Conservation (phyloP, 1,284 basidiomycete species). For the Fomitiporia mediterranea region DNA sequence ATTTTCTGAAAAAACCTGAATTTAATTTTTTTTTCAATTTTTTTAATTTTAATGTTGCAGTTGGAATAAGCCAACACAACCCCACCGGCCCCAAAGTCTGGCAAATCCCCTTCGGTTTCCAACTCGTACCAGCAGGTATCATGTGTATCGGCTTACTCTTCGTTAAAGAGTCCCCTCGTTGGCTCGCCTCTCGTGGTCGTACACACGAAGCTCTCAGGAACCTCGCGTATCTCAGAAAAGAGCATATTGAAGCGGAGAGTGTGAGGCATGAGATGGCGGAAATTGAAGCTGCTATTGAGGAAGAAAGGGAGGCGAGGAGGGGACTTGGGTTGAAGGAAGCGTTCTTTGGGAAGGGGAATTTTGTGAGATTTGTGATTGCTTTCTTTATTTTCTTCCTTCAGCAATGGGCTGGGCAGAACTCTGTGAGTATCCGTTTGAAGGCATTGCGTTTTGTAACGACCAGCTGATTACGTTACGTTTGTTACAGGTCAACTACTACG, state of each 20-base stretch:
- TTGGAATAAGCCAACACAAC: constrained; percentile 56
- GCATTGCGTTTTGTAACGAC: no score
- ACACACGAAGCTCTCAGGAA: constrained; percentile 31
- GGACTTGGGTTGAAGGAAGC: constrained; percentile 61
- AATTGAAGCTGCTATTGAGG: constrained; percentile 62
- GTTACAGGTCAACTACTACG: constrained; percentile 80
- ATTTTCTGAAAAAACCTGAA: no score
- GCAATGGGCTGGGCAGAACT: constrained; percentile 61
- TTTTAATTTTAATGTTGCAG: constrained; percentile 33
- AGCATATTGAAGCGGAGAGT: constrained; percentile 39
- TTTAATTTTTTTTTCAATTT: neutral
- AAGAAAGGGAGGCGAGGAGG: constrained; percentile 53
- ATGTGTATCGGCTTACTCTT: constrained; percentile 71
- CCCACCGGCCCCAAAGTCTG: constrained; percentile 49
- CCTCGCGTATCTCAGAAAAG: constrained; percentile 54
- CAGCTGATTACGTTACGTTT: no score
- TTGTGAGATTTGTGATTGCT: constrained; percentile 63
- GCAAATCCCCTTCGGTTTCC: constrained; percentile 72
- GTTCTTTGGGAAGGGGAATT: constrained; percentile 72
- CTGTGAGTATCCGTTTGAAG: no score
- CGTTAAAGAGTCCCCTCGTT: constrained; percentile 46
- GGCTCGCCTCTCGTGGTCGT: constrained; percentile 34
- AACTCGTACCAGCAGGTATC: constrained; percentile 73
- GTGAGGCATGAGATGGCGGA: constrained; percentile 53
- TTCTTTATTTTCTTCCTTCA: constrained; percentile 58